Base-by-base conservation (phyloP, 352 stramenopile species). In the Globisporangium perplexum region DNA sequence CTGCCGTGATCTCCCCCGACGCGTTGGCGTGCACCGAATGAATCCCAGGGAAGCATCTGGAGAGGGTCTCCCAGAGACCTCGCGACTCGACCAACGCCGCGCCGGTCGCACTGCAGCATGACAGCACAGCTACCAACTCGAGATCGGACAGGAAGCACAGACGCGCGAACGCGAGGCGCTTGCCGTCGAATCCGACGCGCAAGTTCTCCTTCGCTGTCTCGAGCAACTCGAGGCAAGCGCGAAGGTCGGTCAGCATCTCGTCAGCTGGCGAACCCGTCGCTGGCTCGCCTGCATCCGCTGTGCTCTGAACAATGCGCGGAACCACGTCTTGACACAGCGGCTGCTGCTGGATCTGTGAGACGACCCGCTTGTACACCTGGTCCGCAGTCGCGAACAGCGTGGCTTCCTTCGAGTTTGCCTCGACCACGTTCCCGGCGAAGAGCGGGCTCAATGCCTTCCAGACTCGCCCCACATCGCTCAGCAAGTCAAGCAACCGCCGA, bases 131-230 rank as follows among this genome's bases (percentile, higher is more conserved):
- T 1, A 90, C 72, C 4, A 93, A 38, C 39, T 88, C 74, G 14
- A 35, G n/a, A 23, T 93, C 80, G 0, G 75, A 85, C 2, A 93
- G 54, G 6, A 89, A 83, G 48, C 72, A 89, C 60, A 90, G 88
- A 0, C 83, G 74, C 28, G 76, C 55, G 48, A 93, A 93, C 17
- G 67, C 64, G 7, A 59, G 44, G 12, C 77, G 74, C 12, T 84
- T 85, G 3, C 18, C 41, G 23, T 90, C 76, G 20, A 93, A 68
- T 0, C 70, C 70, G 2, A 77, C 43, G 6, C 59, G 71, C 20
- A 93, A 42, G 17, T 54, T 70, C 24, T 73, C 65, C 8, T 71
- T 61, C 0, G 82, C 55, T 10, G 41, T 59, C 43, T 90, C 80
- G 7, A 91, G 50, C 1, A 89, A 46, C 28, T 63, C 49, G 3